These are phyloP conservation scores for Dimargaris verticillata DNA, from an alignment of 192 early-diverging fungal species.

Conservation along the genomic window DNA sequence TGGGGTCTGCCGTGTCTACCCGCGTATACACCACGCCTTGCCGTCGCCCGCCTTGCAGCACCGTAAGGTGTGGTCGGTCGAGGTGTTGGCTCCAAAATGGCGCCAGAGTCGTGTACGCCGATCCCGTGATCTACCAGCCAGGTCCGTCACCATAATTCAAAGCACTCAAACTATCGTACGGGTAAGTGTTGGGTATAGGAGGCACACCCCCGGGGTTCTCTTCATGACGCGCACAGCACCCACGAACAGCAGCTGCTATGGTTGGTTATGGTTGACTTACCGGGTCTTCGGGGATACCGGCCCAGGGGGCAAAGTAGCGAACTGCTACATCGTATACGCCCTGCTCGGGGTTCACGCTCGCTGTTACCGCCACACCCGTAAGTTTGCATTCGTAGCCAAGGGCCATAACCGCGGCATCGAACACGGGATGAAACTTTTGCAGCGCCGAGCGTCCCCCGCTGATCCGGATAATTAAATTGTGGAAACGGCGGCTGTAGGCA, in stretches of 20 bases:
- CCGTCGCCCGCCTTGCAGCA: not conserved
- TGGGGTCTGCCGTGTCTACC: too few relatives aligned
- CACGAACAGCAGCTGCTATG: too few relatives aligned
- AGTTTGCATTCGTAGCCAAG: conserved; percentile 8
- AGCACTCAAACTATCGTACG: too few relatives aligned
- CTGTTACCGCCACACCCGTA: not conserved
- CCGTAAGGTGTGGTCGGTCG: not conserved
- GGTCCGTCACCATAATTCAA: too few relatives aligned
- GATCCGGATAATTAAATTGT: not conserved
- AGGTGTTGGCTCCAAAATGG: not conserved
- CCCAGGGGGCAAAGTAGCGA: conserved; percentile 6
- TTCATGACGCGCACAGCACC: too few relatives aligned
- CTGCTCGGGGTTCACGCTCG: not conserved
- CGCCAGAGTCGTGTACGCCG: not conserved
- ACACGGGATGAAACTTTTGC: not conserved
- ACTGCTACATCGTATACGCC: not conserved
- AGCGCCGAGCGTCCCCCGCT: not conserved
- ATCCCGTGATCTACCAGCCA: too few relatives aligned
- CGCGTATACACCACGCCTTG: too few relatives aligned
- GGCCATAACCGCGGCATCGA: not conserved
- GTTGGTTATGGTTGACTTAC: not conserved
- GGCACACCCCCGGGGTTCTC: too few relatives aligned
- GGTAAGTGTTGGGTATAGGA: too few relatives aligned
- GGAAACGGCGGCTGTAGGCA: not conserved
- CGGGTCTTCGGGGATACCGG: conserved; percentile 1